Percentiles rank a stretch among this genome's conserved stretches.
These are phyloP conservation scores for Aspergillus arachidicola DNA, from an alignment of 2,329 filamentous ascomycete species.

Conservation along the genomic window DNA sequence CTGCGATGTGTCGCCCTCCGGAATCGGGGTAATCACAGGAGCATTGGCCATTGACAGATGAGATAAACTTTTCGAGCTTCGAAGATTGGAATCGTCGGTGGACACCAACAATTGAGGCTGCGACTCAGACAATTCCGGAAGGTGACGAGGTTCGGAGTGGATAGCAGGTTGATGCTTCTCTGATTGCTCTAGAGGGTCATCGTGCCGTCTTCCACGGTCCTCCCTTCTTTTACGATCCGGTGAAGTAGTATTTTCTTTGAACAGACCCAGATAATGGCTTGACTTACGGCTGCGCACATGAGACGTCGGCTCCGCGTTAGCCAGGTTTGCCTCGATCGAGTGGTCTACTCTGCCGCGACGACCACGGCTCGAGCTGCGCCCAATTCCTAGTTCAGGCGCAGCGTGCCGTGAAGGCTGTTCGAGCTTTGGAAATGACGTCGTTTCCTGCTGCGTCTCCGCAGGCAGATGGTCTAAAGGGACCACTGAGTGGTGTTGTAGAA, in stretches of 20 bases:
- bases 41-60: constrained; percentile 30
- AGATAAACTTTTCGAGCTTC: constrained; percentile 29
- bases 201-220: constrained; percentile 43
- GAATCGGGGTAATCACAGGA: constrained; percentile 23
- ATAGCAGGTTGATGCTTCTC: constrained; percentile 16
- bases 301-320: constrained; percentile 57
- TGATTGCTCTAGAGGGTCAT: constrained; percentile 26
- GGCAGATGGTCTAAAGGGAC: constrained; percentile 23
- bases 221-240: constrained; percentile 56
- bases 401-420: constrained; percentile 26
- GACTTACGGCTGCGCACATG: constrained; percentile 66
- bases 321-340: constrained; percentile 65
- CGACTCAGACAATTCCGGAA: constrained; percentile 15
- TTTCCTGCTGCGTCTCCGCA: constrained; percentile 23
- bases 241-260: constrained; percentile 63
- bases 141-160: constrained; percentile 17
- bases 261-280: constrained; percentile 66
- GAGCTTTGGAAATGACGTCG: constrained; percentile 23
- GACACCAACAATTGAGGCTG: constrained; percentile 8
- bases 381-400: constrained; percentile 27
- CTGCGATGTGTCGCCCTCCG: constrained; percentile 11
- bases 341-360: constrained; percentile 58
- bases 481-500: constrained; percentile 24
- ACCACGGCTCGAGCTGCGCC: constrained; percentile 46
- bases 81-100: constrained; percentile 23